Conservation (phyloP, 345 rosid species). For the Brassica cretica region DNA sequence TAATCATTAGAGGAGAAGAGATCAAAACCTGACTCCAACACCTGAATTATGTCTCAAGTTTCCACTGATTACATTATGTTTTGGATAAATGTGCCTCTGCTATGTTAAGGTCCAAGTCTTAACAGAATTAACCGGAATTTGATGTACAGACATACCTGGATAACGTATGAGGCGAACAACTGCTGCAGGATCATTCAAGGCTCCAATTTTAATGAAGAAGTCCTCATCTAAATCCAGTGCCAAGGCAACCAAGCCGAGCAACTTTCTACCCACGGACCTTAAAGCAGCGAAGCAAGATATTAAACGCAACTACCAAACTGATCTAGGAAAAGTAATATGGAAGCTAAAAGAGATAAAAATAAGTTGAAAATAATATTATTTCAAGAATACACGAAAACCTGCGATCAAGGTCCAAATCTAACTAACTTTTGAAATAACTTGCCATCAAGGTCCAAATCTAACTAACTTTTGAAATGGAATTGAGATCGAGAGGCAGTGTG, state of each 20-base stretch:
- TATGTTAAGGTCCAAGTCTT: too few species aligned
- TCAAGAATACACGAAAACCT: too few species aligned
- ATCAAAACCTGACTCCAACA: constrained; percentile 1
- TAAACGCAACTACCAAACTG: constrained; percentile 1
- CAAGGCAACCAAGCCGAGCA: constrained; percentile 66
- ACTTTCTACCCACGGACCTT: constrained; percentile 58
- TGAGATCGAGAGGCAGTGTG: not conserved
- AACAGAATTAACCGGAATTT: too few species aligned
- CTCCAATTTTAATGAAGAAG: constrained; percentile 68
- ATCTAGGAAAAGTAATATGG: not conserved
- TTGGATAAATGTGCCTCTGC: too few species aligned
- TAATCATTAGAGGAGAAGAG: constrained; percentile 2
- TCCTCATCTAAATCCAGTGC: constrained; percentile 70
- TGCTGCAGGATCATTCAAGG: constrained; percentile 46
- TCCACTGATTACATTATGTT: not conserved
- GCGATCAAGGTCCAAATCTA: too few species aligned
- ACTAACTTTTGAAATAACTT: too few species aligned
- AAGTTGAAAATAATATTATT: too few species aligned
- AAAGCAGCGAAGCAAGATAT: constrained; percentile 26
- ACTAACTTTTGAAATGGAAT: too few species aligned
- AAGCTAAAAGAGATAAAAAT: too few species aligned
- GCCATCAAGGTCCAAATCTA: too few species aligned
- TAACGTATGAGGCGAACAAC: constrained; percentile 74
- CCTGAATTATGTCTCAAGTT: not conserved
- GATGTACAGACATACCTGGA: constrained; percentile 56